phyloP scores from a whole-genome alignment of 2,329 filamentous ascomycete species.

The Trichoderma sp. region DNA sequence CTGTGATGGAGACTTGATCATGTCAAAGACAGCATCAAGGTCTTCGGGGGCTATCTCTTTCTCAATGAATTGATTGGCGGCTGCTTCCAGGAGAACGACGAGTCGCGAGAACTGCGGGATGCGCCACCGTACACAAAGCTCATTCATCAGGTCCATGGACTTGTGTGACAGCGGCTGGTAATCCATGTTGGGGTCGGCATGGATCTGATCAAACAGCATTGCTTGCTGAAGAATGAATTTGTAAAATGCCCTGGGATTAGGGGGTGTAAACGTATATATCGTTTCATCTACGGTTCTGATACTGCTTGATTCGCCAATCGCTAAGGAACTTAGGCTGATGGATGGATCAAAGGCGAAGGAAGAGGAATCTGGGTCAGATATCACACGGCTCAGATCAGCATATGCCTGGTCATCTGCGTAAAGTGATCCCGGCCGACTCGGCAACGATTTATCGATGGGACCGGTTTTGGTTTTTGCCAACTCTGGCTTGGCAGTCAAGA shows the following conservation, averaged over 20 bases:
- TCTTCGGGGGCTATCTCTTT: constrained; percentile 78
- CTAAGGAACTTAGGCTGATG: constrained; percentile 64
- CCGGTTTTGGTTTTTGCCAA: constrained; percentile 72
- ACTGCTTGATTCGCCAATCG: constrained; percentile 53
- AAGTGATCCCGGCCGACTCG: constrained; percentile 45
- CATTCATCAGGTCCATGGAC: constrained; percentile 78
- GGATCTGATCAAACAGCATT: constrained; percentile 61
- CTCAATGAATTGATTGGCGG: constrained; percentile 79
- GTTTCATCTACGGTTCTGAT: constrained; percentile 58
- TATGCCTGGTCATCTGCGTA: constrained; percentile 50
- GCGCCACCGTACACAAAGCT: constrained; percentile 85
- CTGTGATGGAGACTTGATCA: constrained; percentile 68
- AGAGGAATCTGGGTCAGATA: constrained; percentile 46
- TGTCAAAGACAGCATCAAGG: constrained; percentile 78
- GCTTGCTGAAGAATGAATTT: constrained; percentile 77
- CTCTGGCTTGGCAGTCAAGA: constrained; percentile 81
- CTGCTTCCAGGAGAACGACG: constrained; percentile 79
- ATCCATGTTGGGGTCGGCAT: constrained; percentile 50
- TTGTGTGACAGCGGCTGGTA: constrained; percentile 66
- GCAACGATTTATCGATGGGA: constrained; percentile 56
- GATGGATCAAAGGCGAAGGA: constrained; percentile 59
- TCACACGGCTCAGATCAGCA: constrained; percentile 50
- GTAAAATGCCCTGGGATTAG: constrained; percentile 79
- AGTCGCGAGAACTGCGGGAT: constrained; percentile 78
- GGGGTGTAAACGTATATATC: constrained; percentile 84